Evolutionary conservation across 1,284 basidiomycete species (phyloP).

Genomic region (Papiliotrema fonsecae): DNA sequence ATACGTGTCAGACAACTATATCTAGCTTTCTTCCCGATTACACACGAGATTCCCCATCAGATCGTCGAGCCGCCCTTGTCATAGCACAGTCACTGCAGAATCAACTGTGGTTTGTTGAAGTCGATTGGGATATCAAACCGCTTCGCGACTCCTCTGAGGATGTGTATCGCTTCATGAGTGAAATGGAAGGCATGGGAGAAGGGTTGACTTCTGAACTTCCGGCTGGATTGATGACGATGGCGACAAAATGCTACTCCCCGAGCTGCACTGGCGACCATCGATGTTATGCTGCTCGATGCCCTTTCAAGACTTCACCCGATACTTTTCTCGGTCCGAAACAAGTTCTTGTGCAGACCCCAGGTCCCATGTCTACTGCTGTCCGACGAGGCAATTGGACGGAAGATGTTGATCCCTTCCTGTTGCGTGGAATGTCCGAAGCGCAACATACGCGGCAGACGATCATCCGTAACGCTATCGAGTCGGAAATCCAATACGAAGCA

Average conservation of each 20-base stretch:
- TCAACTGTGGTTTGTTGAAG: conserved; percentile 94
- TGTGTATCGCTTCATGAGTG: conserved; percentile 93
- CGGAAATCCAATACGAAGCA: conserved; percentile 84
- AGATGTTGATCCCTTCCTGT: conserved; percentile 62
- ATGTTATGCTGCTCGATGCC: conserved; percentile 65
- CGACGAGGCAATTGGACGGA: conserved; percentile 65
- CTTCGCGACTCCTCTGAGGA: conserved; percentile 88
- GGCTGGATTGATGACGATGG: conserved; percentile 53
- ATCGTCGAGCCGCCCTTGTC: conserved; percentile 74
- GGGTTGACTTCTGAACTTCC: conserved; percentile 70
- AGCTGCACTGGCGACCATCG: conserved; percentile 41
- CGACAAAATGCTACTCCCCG: conserved; percentile 69
- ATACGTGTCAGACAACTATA: conserved; percentile 62
- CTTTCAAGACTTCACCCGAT: conserved; percentile 54
- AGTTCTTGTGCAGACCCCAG: conserved; percentile 6
- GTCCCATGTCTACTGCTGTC: background rate
- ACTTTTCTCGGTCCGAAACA: conserved; percentile 23
- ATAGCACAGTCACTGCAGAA: conserved; percentile 84
- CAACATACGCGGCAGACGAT: conserved; percentile 84
- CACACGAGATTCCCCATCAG: conserved; percentile 63
- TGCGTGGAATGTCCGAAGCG: conserved; percentile 63
- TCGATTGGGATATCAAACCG: conserved; percentile 84
- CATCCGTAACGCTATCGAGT: conserved; percentile 84
- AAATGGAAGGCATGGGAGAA: conserved; percentile 60
- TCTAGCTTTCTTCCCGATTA: conserved; percentile 71